phyloP scores from a whole-genome alignment of 495 filamentous ascomycete species.

The Aspergillus ellipticus region DNA sequence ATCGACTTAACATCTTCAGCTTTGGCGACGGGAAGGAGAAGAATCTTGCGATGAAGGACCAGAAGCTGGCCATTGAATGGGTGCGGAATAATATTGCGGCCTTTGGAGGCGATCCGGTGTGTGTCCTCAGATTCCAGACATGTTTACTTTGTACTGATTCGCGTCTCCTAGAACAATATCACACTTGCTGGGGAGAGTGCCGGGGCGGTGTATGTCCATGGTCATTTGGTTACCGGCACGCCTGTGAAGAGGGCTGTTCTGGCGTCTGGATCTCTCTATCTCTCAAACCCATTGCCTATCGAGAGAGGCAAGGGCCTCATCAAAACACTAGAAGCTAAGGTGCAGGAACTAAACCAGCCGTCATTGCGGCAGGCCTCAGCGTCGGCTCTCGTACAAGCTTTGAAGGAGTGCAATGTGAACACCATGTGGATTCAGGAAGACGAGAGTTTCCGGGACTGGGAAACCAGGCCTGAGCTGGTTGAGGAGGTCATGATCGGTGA shows the following conservation, averaged over 20 bases:
- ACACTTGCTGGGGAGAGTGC: constrained; percentile 39
- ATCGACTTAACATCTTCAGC: constrained; percentile 63
- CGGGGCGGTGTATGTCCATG: constrained; percentile 38
- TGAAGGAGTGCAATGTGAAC: constrained; percentile 36
- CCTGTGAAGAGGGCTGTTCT: constrained; percentile 34
- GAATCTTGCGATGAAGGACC: constrained; percentile 62
- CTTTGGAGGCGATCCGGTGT: constrained; percentile 62
- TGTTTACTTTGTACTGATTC: background rate
- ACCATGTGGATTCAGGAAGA: constrained; percentile 41
- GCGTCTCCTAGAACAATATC: constrained; percentile 27
- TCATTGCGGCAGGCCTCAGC: constrained; percentile 29
- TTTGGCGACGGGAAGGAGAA: constrained; percentile 52
- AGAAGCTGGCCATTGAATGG: constrained; percentile 62
- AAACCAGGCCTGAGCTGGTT: constrained; percentile 29
- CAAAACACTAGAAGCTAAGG: constrained; percentile 25
- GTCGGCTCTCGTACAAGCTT: constrained; percentile 23
- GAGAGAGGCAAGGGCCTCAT: constrained; percentile 29
- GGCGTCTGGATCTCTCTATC: constrained; percentile 34
- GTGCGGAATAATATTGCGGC: constrained; percentile 50
- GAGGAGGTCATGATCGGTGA: constrained; percentile 42
- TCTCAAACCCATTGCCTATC: constrained; percentile 32
- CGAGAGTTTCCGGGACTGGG: constrained; percentile 28
- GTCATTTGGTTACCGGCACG: constrained; percentile 34
- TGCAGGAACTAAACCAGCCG: constrained; percentile 25
- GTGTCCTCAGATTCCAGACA: background rate